Percentiles rank a stretch among this genome's conserved stretches.
Conservation (phyloP, 108 stramenopile genomes). For the Asterionellopsis glacialis region DNA sequence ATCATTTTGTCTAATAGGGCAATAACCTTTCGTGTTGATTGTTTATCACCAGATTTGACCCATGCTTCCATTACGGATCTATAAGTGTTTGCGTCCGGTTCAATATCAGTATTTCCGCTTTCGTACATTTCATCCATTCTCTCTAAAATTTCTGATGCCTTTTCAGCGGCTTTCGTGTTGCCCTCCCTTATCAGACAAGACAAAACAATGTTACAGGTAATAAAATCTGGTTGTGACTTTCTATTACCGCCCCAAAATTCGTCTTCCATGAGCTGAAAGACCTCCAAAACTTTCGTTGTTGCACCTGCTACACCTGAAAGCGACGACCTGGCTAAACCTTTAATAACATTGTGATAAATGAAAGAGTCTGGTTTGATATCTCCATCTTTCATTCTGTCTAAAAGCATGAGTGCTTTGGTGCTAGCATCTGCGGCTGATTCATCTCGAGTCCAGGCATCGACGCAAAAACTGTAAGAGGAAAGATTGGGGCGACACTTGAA, state of each 20-base stretch:
- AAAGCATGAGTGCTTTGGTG: background rate
- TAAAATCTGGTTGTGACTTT: slow-evolving; percentile 1
- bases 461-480: slow-evolving; percentile 1
- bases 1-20: no score
- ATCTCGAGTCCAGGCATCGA: background rate
- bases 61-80: slow-evolving; percentile 19
- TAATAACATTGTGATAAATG: slow-evolving; percentile 27
- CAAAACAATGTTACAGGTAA: background rate
- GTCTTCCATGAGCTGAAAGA: slow-evolving; percentile 29
- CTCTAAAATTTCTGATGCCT: slow-evolving; percentile 40
- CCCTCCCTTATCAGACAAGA: slow-evolving; percentile 26
- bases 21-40: no score
- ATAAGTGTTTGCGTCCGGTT: slow-evolving; percentile 28
- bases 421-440: background rate
- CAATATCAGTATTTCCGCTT: slow-evolving; percentile 23
- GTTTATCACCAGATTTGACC: no score
- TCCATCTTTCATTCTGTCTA: slow-evolving; percentile 6
- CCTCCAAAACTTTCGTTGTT: slow-evolving; percentile 20
- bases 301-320: slow-evolving; percentile 27
- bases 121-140: slow-evolving; percentile 49
- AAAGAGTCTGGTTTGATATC: slow-evolving; percentile 26
- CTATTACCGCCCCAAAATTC: background rate
- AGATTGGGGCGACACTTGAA: background rate
- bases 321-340: slow-evolving; percentile 9
- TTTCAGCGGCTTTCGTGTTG: slow-evolving; percentile 20